Conservation (phyloP, 176 grass and related monocot species). For the Leersia perrieri region DNA sequence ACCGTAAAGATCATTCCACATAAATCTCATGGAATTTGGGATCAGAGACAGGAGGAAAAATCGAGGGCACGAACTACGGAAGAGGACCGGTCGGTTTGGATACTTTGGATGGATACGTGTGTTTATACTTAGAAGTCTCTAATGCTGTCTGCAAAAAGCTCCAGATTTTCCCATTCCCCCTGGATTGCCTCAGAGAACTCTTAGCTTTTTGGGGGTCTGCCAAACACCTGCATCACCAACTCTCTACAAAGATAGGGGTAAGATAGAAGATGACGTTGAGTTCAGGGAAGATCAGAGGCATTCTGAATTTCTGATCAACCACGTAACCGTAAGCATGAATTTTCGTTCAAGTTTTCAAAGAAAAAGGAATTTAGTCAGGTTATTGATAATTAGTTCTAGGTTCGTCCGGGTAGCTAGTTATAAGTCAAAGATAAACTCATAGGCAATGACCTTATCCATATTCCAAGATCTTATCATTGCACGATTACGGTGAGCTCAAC, state of each 20-base stretch:
- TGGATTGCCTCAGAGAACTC: not conserved
- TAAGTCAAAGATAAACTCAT: not conserved
- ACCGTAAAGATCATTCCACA: no score
- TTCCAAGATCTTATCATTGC: not conserved
- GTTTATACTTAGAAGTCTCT: not conserved
- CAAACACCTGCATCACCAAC: not conserved
- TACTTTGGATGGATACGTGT: not conserved
- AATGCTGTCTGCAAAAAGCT: not conserved
- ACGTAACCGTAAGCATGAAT: not conserved
- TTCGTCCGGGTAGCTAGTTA: no score
- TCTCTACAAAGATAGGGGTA: not conserved
- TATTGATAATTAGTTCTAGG: not conserved
- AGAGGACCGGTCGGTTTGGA: constrained; percentile 5
- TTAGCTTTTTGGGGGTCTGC: not conserved
- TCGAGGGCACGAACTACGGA: not conserved
- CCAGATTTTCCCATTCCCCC: not conserved
- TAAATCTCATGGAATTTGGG: no score
- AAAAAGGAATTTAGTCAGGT: not conserved
- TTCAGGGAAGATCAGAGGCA: not conserved
- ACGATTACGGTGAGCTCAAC: not conserved
- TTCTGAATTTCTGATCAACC: not conserved
- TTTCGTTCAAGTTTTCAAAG: not conserved
- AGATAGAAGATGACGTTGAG: not conserved
- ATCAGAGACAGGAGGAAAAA: not conserved
- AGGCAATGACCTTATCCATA: not conserved